These are phyloP conservation scores for Lactifluus subvellereus DNA, from an alignment of 768 basidiomycete genomes.

Conservation along the genomic window DNA sequence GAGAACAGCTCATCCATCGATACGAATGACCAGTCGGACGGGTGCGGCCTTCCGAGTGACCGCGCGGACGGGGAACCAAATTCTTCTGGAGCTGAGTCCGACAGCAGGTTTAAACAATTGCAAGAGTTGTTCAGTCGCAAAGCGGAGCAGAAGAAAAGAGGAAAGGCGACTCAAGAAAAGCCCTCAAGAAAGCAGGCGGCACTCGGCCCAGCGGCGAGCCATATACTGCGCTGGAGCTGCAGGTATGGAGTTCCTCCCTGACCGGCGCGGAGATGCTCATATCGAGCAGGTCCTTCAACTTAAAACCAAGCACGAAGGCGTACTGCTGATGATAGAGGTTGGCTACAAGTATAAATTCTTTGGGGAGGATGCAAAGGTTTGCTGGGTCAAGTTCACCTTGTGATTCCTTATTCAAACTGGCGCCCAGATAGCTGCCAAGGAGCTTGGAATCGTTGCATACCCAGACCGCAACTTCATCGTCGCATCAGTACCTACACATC, in stretches of 20 bases:
- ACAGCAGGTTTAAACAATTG: slow-evolving; percentile 43
- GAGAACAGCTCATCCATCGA: slow-evolving; percentile 4
- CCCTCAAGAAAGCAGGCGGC: slow-evolving; percentile 37
- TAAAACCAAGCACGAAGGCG: slow-evolving; percentile 59
- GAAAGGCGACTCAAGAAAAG: slow-evolving; percentile 25
- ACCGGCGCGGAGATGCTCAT: not conserved
- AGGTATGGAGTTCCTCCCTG: slow-evolving; percentile 36
- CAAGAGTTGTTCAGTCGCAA: slow-evolving; percentile 41
- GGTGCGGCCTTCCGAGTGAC: not conserved
- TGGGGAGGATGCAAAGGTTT: slow-evolving; percentile 75
- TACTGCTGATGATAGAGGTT: slow-evolving; percentile 71
- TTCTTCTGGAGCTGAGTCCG: slow-evolving; percentile 39
- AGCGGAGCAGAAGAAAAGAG: slow-evolving; percentile 32
- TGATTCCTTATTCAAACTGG: not conserved
- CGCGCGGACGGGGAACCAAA: slow-evolving; percentile 11
- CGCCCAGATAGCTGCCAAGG: slow-evolving; percentile 55
- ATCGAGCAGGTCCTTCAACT: slow-evolving; percentile 45
- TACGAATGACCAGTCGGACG: not conserved
- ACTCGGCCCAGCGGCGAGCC: slow-evolving; percentile 60
- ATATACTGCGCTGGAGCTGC: slow-evolving; percentile 75
- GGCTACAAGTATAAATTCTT: slow-evolving; percentile 85
- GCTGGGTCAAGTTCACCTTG: not conserved
- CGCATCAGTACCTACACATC: slow-evolving; percentile 66
- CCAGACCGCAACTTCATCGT: slow-evolving; percentile 65
- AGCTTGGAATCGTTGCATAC: slow-evolving; percentile 74